Base-by-base conservation (phyloP, 345 rosid species). In the Melaleuca alternifolia region DNA sequence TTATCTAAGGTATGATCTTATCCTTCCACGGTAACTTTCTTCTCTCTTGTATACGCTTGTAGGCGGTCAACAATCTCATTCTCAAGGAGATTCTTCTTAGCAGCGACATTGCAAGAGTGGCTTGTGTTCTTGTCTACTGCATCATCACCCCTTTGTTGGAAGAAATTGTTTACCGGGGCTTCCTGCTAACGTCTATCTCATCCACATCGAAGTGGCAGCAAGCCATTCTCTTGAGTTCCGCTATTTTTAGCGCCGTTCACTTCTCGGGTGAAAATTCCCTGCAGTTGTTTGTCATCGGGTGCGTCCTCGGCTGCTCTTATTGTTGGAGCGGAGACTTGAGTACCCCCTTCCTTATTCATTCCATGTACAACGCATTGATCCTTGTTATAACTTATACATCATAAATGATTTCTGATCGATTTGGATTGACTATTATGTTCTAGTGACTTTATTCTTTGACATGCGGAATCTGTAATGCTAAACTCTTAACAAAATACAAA, bases 111-210 rank as follows among this genome's bases (percentile, higher is more conserved):
- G 88, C 97, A 11, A 94, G 90, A 90, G 87, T 57, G 61, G 95
- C 95, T 3, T 92, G 94, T 82, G 54, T 92, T 82, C 89, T 91
- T 7, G 93, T 96, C 56, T 92, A 92, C 90, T 95, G 99, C 87
- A 14, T 92, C 81, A 79, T 92, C 75, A 93, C 98, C 83, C 98
- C 99, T 14, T 30, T 94, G 51, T 57, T 96, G 13, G 99, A 97
- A 88, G 99, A 97, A 92, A 88, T 89, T 8, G 90, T 97, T 71
- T 97, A 96, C 91, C 92, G 99, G 92, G 95, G 98, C 5, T 97
- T 95, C 87, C 92, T 96, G 15, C 76, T 97, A 91, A 91, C 89
- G 41, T 92, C 96, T 10, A 94, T 97, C 21, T 90, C 95, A 50
- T 89, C 93, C 6, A 90, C 84, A 15, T 92, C 91, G 93, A 93